Evolutionary conservation across 2,329 filamentous ascomycete genomes (phyloP).

Genomic region (Coniochaeta pulveracea): DNA sequence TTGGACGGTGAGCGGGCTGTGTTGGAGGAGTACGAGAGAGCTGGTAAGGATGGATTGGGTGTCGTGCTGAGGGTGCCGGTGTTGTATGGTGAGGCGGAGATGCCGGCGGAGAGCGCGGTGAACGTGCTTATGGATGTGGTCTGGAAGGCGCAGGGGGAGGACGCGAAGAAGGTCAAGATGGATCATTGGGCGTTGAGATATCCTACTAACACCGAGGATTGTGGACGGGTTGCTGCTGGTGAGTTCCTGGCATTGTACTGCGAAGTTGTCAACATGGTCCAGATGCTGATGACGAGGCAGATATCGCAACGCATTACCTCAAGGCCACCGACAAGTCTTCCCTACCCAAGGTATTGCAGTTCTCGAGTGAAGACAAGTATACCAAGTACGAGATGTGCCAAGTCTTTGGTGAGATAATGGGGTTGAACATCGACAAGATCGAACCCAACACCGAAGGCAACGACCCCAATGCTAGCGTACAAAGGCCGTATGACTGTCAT

Average conservation of each 20-base stretch:
- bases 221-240: constrained; percentile 66
- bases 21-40: constrained; percentile 43
- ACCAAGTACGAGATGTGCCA: constrained; percentile 88
- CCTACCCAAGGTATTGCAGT: constrained; percentile 66
- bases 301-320: constrained; percentile 62
- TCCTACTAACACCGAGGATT: constrained; percentile 82
- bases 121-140: constrained; percentile 71
- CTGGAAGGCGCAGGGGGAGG: constrained; percentile 58
- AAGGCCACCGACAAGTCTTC: constrained; percentile 30
- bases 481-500: constrained; percentile 82
- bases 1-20: constrained; percentile 52
- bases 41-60: constrained; percentile 39
- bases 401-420: constrained; percentile 68
- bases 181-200: constrained; percentile 79
- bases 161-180: constrained; percentile 56
- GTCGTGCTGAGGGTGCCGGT: constrained; percentile 73
- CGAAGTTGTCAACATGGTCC: background rate
- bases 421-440: constrained; percentile 57
- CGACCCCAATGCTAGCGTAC: constrained; percentile 57
- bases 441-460: constrained; percentile 60
- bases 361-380: constrained; percentile 74
- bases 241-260: constrained; percentile 22
- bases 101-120: constrained; percentile 65
- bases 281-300: constrained; percentile 23
- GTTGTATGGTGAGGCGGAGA: constrained; percentile 67